Base-by-base conservation (phyloP, 2,329 filamentous ascomycete species). In the Furcasterigmium sp. region DNA sequence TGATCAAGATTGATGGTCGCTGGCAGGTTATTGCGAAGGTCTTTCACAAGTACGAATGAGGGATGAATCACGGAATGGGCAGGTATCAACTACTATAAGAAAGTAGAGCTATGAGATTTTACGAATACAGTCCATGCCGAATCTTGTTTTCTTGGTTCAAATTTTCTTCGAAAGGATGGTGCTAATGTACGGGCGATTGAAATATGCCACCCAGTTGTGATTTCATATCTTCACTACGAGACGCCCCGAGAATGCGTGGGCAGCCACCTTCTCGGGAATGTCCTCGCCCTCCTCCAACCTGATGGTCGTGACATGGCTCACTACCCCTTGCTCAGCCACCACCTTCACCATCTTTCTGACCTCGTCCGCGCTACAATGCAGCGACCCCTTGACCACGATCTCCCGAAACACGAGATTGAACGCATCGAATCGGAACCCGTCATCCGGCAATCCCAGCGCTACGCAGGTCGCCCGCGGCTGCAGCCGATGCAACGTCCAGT, bases 21-120 rank as follows among this genome's bases (percentile, higher is more conserved):
- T 49, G 48, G 46, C 40, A 42, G 18, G 39, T 46, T 18, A 44
- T 50, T 37, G 40, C 44, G 3, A 50, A 48, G 44, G 42, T 46
- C 3, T 50, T 46, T 11, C 46, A 48, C 8, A 41, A 37, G 15
- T 48, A 43, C 17, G 65, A n/a, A n/a, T n/a, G n/a, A n/a, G n/a
- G n/a, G n/a, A n/a, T n/a, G n/a, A n/a, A n/a, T n/a, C n/a, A n/a
- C n/a, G n/a, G n/a, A n/a, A n/a, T n/a, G n/a, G n/a, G n/a, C n/a
- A n/a, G n/a, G n/a, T n/a, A n/a, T n/a, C n/a, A n/a, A n/a, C n/a
- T n/a, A n/a, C n/a, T n/a, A n/a, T n/a, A n/a, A n/a, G n/a, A n/a
- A n/a, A n/a, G n/a, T n/a, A n/a, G n/a, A n/a, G n/a, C n/a, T n/a
- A n/a, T n/a, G n/a, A n/a, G n/a, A n/a, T n/a, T n/a, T n/a, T n/a